A percentile compares a stretch with the other conserved stretches of the same genome.
Evolutionary conservation across 177 flowering plant species (phyloP).

Genomic region (Vitis hybrid): DNA sequence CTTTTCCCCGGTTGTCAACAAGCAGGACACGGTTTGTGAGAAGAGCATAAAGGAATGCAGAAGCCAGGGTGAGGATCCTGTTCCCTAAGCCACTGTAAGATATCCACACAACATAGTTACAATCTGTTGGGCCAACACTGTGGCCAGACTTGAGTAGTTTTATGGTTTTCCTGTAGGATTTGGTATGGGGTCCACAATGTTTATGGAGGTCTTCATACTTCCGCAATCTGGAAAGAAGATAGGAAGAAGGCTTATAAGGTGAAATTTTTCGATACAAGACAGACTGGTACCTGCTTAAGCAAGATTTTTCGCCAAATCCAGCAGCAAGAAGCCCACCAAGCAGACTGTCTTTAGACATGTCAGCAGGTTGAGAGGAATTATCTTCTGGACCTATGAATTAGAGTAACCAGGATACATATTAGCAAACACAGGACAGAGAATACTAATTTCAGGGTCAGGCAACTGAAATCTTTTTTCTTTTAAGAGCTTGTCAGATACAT

Average conservation of each 20-base stretch:
- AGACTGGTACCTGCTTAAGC: slow-evolving; percentile 47
- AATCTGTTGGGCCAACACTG: slow-evolving; percentile 18
- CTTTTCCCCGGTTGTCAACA: slow-evolving; percentile 29
- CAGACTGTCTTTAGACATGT: slow-evolving; percentile 19
- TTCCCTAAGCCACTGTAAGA: slow-evolving; percentile 47
- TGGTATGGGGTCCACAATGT: slow-evolving; percentile 38
- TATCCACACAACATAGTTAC: slow-evolving; percentile 50
- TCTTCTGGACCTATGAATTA: slow-evolving; percentile 6
- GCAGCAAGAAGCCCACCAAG: slow-evolving; percentile 42
- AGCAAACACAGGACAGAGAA: no score
- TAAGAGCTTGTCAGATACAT: no score
- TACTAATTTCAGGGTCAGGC: no score
- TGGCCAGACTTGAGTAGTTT: slow-evolving; percentile 21
- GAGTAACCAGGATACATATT: not conserved
- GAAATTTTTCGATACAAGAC: slow-evolving; percentile 25
- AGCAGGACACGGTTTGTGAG: slow-evolving; percentile 49
- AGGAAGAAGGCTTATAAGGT: slow-evolving; percentile 36
- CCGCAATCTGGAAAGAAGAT: slow-evolving; percentile 41
- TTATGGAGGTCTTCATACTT: slow-evolving; percentile 46
- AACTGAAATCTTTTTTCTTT: no score
- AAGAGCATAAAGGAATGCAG: slow-evolving; percentile 48
- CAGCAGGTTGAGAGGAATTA: slow-evolving; percentile 1
- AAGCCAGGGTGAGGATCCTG: slow-evolving; percentile 36
- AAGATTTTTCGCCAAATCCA: slow-evolving; percentile 39
- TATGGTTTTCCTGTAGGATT: slow-evolving; percentile 25